Evolutionary conservation across 2,329 filamentous ascomycete genomes (phyloP), one percentile per base, ranked within the genome.

Genomic region (Dactylellina parvicollis): DNA sequence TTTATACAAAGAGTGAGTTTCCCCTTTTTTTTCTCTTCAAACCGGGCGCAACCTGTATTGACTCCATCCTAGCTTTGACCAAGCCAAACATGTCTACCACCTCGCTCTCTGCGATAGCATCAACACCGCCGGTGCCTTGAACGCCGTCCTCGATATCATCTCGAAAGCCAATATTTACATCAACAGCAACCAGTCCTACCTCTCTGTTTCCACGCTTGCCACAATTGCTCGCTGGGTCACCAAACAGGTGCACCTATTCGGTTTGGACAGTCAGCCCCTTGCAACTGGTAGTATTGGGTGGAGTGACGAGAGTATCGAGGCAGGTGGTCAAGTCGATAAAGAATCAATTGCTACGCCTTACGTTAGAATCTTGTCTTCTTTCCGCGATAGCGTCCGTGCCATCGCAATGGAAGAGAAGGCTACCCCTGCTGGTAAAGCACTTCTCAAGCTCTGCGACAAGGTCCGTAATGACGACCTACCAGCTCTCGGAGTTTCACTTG

Each of bases 391-490:
- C 75, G 82, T 92, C 0, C 85, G 87, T 2, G 82, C 83, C 4
- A 80, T 91, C 0, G 77, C 75, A 5, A 77, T 78, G 56, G 54
- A 74, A 28, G 56, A 69, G 28, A 69, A 82, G 54, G 82, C 83
- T 0, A 83, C 87, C 1, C 87, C 90, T 71, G 47, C 52, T 0
- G 69, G 69, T 3, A 91, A 92, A 79, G 86, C 90, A 2, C 88
- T 95, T 36, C 86, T 97, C 1, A 81, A 84, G 0, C 85, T 96
- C 49, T 95, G 90, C 76, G 94, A 96, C 79, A 85, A 86, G 16
- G 87, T 97, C 44, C 90, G 93, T 57, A 91, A 97, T 79, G 85
- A 87, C 8, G 88, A 93, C 65, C 86, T 97, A 9, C 93, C 91
- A 77, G 88, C 93, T 67, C 83, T 96, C 0, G 91, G 90, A 36